Conservation (phyloP, 2,329 filamentous ascomycete species). For the Phialophora chinensis region DNA sequence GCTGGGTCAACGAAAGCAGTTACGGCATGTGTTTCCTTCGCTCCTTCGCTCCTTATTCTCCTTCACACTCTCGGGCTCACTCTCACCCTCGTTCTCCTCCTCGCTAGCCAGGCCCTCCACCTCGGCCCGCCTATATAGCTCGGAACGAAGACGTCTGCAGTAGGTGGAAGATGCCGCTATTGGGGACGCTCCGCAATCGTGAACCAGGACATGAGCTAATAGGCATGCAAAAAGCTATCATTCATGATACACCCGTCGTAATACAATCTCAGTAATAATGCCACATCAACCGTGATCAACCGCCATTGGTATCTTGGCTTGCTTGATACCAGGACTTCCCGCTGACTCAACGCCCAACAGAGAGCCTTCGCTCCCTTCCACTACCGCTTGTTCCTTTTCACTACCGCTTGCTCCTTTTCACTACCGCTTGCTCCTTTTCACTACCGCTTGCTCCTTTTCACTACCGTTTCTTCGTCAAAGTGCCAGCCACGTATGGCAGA, state of each 20-base stretch:
- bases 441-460: neutral
- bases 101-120: too few species aligned
- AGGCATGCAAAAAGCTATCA: neutral
- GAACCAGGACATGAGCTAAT: neutral
- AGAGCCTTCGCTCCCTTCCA: neutral
- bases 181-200: neutral
- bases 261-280: neutral
- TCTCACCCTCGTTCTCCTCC: too few species aligned
- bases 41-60: too few species aligned
- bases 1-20: too few species aligned
- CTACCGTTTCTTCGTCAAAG: slow-evolving; percentile 45
- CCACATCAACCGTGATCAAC: neutral
- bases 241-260: neutral
- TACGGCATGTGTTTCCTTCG: too few species aligned
- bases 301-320: neutral
- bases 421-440: too few species aligned
- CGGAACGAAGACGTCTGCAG: neutral
- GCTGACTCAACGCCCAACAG: neutral
- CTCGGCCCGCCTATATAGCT: neutral
- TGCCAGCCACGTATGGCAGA: slow-evolving; percentile 51
- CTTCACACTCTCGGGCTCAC: too few species aligned
- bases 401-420: too few species aligned
- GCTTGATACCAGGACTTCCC: neutral
- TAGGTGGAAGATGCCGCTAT: neutral
- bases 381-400: too few species aligned